A percentile compares a stretch with the other conserved stretches of the same genome.
phyloP scores from a whole-genome alignment of 2,329 filamentous ascomycete species.

The Aureobasidium sp. region DNA sequence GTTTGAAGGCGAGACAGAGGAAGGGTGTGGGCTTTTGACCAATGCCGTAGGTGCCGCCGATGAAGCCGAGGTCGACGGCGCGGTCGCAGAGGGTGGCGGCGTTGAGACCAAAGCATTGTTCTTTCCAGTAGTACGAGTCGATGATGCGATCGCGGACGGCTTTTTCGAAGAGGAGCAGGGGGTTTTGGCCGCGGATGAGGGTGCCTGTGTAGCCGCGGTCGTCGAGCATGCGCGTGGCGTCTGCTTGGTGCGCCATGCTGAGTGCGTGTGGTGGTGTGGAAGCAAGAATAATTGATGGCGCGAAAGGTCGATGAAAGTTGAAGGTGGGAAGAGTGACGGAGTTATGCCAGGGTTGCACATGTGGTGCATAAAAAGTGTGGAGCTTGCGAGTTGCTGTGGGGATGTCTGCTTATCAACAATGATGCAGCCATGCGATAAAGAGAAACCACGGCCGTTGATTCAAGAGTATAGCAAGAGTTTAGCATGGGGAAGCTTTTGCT shows the following conservation, averaged over 20 bases:
- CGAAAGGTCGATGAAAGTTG: neutral
- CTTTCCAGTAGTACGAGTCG: slow-evolving; percentile 96
- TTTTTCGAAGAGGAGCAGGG: slow-evolving; percentile 92
- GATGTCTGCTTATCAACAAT: slow-evolving; percentile 17
- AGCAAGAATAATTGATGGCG: neutral
- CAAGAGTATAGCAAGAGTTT: neutral
- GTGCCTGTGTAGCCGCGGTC: slow-evolving; percentile 74
- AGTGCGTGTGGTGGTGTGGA: neutral
- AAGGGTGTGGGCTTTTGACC: slow-evolving; percentile 87
- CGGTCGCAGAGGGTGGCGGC: slow-evolving; percentile 74
- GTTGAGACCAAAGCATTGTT: slow-evolving; percentile 96
- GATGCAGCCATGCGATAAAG: neutral
- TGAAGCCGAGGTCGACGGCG: slow-evolving; percentile 72
- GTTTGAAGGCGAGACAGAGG: slow-evolving; percentile 88
- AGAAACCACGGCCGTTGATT: slow-evolving; percentile 10
- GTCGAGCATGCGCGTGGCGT: slow-evolving; percentile 72
- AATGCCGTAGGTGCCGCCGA: slow-evolving; percentile 82
- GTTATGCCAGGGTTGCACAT: neutral
- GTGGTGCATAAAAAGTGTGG: neutral
- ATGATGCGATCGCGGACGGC: slow-evolving; percentile 91
- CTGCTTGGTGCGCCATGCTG: slow-evolving; percentile 60
- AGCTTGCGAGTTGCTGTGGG: slow-evolving; percentile 13
- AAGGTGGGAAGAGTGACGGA: neutral
- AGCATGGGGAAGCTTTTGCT: slow-evolving; percentile 47
- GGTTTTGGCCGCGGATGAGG: slow-evolving; percentile 84